phyloP scores from a whole-genome alignment of 2,329 filamentous ascomycete genomes.

The Talaromyces sp. region DNA sequence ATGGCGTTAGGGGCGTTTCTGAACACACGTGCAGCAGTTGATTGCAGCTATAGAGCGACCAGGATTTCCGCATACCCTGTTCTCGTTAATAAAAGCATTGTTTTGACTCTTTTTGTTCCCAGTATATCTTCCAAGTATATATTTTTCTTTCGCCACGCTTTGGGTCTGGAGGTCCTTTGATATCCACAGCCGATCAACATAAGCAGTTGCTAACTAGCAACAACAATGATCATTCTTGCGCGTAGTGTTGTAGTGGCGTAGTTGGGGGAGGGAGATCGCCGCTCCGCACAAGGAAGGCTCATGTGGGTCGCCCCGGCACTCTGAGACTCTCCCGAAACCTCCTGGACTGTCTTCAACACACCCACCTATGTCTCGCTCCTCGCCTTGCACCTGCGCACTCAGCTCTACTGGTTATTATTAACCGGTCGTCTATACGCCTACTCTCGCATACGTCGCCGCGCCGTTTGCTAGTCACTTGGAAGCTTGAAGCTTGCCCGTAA shows the following conservation, averaged over 20 bases:
- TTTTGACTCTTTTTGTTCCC: background rate
- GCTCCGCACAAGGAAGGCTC: background rate
- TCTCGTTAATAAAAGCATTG: constrained; percentile 8
- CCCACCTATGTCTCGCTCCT: background rate
- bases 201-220: background rate
- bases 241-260: background rate
- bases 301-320: background rate
- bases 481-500: background rate
- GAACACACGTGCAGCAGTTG: background rate
- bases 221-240: background rate
- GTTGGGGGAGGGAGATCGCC: background rate
- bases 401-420: background rate
- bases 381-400: background rate
- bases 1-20: constrained; percentile 7
- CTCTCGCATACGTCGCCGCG: background rate
- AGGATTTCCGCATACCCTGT: constrained; percentile 1
- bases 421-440: background rate
- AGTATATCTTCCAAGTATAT: too few relatives aligned
- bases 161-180: too few relatives aligned
- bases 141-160: too few relatives aligned
- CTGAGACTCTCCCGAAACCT: background rate
- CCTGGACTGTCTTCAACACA: background rate
- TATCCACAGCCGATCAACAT: background rate
- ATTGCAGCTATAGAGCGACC: constrained; percentile 2
- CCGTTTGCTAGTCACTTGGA: background rate